Base-by-base conservation (phyloP, 495 filamentous ascomycete species). In the Rhizodiscina lignyota region DNA sequence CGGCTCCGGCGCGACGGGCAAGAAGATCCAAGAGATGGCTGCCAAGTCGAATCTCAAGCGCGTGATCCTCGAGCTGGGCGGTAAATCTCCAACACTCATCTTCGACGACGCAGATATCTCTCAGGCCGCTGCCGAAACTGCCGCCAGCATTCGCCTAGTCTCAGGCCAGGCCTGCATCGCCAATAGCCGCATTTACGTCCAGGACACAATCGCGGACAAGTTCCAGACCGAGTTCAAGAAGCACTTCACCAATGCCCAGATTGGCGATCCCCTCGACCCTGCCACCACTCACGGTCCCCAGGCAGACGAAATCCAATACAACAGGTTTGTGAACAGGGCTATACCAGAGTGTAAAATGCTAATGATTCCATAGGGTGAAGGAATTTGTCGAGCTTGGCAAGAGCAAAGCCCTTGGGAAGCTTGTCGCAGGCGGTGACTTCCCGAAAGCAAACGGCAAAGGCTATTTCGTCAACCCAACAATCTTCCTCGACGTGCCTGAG, bases 391-490 rank as follows among this genome's bases (percentile, higher is more conserved):
- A 53, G 32, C 30, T 41, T 26, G 44, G 8, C 16, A 32, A 18
- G 30, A 18, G 43, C 15, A 49, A 48, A 21, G 21, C 43, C 15
- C 40, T 28, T 21, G 47, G 47, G n/a, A 24, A 38, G 10, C 22
- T 44, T 1, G 21, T 47, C 1, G 0, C 36, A 4, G 44, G 37
- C 15, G 48, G 43, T 16, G 39, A 23, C 4, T 37, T 36, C 5
- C 23, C 32, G 8, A 41, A 41, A 3, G 39, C 13, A 8, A 32
- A 52, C 18, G 43, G 39, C 4, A 48, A 58, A 32, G 64, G 63
- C 10, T 67, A 55, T 43, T 70, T 60, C 37, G 56, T 70, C 15
- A 41, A 61, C 26, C 61, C 60, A 4, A 72, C 66, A 1, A 58
- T 62, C 19, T 64, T 70, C 45, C 47, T 52, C 1, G 54, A 62